These are phyloP conservation scores for Colletotrichum ledebouriae DNA, from an alignment of 2,329 filamentous ascomycete genomes.

Conservation along the genomic window DNA sequence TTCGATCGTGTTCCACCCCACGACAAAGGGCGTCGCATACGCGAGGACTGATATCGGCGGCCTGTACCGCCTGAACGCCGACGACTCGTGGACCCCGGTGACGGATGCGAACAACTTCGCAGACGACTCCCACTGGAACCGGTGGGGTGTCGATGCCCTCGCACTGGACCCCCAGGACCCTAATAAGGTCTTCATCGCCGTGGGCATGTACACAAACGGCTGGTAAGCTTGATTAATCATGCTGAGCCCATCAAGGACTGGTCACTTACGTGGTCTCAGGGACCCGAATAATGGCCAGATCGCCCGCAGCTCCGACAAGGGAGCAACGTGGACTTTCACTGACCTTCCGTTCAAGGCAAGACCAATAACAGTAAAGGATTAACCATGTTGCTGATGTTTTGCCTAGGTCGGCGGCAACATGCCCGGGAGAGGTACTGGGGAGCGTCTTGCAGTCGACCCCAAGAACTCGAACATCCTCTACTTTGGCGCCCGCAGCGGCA, in stretches of 20 bases:
- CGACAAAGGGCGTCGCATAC: conserved; percentile 64
- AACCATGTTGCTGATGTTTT: not conserved
- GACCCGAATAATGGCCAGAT: conserved; percentile 70
- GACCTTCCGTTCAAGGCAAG: conserved; percentile 65
- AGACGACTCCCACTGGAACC: conserved; percentile 61
- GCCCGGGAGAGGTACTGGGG: conserved; percentile 71
- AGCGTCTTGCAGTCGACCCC: conserved; percentile 70
- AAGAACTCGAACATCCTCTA: conserved; percentile 69
- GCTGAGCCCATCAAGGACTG: fast-evolving
- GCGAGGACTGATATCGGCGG: conserved; percentile 71
- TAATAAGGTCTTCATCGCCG: conserved; percentile 65
- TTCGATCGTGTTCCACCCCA: conserved; percentile 69
- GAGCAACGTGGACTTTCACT: conserved; percentile 64
- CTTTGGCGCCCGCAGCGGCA: conserved; percentile 70
- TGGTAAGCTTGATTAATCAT: conserved; percentile 54
- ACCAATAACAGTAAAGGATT: fast-evolving
- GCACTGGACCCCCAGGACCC: conserved; percentile 68
- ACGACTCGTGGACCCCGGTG: conserved; percentile 68
- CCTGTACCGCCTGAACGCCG: conserved; percentile 66
- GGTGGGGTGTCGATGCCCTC: conserved; percentile 70
- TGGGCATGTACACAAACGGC: conserved; percentile 69
- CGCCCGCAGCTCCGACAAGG: conserved; percentile 66
- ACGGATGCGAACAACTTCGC: conserved; percentile 58
- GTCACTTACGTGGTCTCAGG: conserved; percentile 44
- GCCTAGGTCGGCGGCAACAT: conserved; percentile 68